phyloP scores from a whole-genome alignment of 1,284 basidiomycete species.

The Trichosporon sp. region DNA sequence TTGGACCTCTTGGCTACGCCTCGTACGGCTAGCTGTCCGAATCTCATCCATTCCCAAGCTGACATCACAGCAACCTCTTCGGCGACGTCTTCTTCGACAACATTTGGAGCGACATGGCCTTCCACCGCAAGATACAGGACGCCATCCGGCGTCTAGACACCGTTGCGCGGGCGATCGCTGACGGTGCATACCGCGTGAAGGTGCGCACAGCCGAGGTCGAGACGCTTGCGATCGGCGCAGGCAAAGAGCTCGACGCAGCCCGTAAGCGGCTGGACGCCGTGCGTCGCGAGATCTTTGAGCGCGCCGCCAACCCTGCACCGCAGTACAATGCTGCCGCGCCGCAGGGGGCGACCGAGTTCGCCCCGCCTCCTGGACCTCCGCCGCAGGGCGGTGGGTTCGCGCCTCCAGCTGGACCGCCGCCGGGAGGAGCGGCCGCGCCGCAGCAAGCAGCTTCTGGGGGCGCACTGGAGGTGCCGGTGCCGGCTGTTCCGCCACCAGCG shows the following conservation, averaged over 20 bases:
- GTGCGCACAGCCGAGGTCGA: background rate
- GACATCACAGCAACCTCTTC: conserved; percentile 12
- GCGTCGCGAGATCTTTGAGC: background rate
- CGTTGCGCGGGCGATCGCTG: background rate
- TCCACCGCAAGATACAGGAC: conserved; percentile 20
- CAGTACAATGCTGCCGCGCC: background rate
- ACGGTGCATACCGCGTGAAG: background rate
- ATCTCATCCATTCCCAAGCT: background rate
- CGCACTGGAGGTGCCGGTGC: no score
- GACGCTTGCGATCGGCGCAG: background rate
- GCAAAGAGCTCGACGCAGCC: background rate
- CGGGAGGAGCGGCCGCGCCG: background rate
- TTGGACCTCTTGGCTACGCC: no score
- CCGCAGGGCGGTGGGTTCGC: background rate
- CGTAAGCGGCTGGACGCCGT: background rate
- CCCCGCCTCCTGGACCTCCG: background rate
- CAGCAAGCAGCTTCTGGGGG: no score
- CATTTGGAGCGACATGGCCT: conserved; percentile 20
- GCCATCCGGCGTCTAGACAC: background rate
- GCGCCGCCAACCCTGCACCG: background rate
- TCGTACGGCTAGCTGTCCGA: no score
- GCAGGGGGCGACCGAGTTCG: background rate
- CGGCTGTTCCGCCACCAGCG: background rate
- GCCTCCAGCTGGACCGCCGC: background rate
- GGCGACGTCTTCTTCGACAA: conserved; percentile 26